Evolutionary conservation across 2,329 filamentous ascomycete species (phyloP), one percentile per base, ranked within the genome.

Genomic region (Diaporthe batatas): DNA sequence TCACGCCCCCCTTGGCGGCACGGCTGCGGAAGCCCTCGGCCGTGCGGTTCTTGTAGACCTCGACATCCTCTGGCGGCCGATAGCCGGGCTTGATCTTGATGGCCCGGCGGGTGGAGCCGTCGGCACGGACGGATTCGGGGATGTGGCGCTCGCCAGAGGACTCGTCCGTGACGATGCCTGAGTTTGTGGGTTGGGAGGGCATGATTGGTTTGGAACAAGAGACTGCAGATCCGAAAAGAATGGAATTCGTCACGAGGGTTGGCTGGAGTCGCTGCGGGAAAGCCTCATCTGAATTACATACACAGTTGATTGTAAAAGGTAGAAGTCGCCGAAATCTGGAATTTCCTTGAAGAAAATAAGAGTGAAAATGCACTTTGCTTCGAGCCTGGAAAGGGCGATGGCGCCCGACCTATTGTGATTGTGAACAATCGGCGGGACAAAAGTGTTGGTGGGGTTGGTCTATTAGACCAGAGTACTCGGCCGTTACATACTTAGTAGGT

Each of bases 1-100:
- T 73, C 57, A 74, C 73, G 32, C 73, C 73, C 25, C 71, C 73
- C 71, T 73, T 74, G 47, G 72, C 36, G 36, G 62, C 62, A 68
- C 94, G 91, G 77, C 90, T 94, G 80, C 94, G 94, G 85, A 93
- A 98, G 65, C 90, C 91, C 81, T 96, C 93, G 65, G 95, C 95
- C 1, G 92, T 95, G 72, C 94, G 92, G 83, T 97, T 98, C 85
- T 95, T 97, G 89, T 99, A 99, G 58, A 98, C 87, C 80, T 98
- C 95, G 75, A 98, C 92, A 83, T 99, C 96, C 84, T 99, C 96
- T 0, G 95, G 94, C 1, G 96, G 97, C 44, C 92, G 91, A 83
- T 98, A 99, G 70, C 96, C 97, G 0, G 96, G 96, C 39, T 94
- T 91, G 74, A 99, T 94, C 79, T 94, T 94, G 80, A 98, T 98